phyloP scores from a whole-genome alignment of 805 yeast genomes.

The Yarrowia sp. region DNA sequence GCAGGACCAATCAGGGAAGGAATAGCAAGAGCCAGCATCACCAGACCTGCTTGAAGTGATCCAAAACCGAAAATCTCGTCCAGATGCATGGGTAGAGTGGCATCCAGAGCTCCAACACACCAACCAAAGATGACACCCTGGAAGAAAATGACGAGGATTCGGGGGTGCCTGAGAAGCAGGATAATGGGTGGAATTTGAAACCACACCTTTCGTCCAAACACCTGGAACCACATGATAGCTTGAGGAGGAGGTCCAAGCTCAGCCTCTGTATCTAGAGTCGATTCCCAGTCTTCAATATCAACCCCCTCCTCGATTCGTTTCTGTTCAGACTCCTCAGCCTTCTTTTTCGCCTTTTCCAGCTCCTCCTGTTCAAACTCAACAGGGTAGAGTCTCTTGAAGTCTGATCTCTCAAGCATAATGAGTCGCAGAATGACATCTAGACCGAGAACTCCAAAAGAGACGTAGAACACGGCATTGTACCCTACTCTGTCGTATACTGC shows the following conservation, averaged over 20 bases:
- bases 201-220: constrained; percentile 36
- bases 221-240: constrained; percentile 16
- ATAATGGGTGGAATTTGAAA: constrained; percentile 37
- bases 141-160: constrained; percentile 44
- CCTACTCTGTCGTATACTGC: constrained; percentile 49
- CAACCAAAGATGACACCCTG: constrained; percentile 47
- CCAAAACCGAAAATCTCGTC: constrained; percentile 46
- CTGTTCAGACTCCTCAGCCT: constrained; percentile 16
- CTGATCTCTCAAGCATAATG: constrained; percentile 48
- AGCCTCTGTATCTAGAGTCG: constrained; percentile 8
- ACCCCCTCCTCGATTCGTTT: constrained; percentile 19
- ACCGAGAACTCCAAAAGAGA: constrained; percentile 47
- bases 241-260: constrained; percentile 25
- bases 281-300: constrained; percentile 27
- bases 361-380: background rate
- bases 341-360: constrained; percentile 8
- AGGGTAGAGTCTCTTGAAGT: constrained; percentile 38
- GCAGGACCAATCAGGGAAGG: constrained; percentile 48
- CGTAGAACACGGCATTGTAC: constrained; percentile 48
- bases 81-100: constrained; percentile 49
- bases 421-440: constrained; percentile 48
- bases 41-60: constrained; percentile 48
- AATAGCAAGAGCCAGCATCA: constrained; percentile 48
- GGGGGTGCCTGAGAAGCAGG: constrained; percentile 39
- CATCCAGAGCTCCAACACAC: constrained; percentile 49